A percentile compares a stretch with the other conserved stretches of the same genome.
These are phyloP conservation scores for Casuarina glauca DNA, from an alignment of 306 rosid genomes.

Conservation along the genomic window DNA sequence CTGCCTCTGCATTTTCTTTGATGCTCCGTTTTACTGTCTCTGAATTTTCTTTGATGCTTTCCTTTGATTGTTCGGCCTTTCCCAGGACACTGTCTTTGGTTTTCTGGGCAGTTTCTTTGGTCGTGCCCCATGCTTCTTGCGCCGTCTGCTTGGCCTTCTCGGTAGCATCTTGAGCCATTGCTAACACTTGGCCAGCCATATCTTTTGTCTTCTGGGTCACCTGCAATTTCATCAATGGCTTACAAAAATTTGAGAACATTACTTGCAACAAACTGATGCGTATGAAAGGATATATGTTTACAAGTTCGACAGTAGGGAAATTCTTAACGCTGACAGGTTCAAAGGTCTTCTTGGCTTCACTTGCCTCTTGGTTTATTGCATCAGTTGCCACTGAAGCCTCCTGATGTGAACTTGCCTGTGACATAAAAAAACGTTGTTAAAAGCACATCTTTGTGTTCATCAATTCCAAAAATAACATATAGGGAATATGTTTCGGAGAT, in stretches of 20 bases:
- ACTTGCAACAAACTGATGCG: not conserved
- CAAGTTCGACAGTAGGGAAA: constrained; percentile 43
- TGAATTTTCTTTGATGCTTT: constrained; percentile 49
- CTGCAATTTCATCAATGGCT: constrained; percentile 30
- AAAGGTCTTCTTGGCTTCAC: constrained; percentile 33
- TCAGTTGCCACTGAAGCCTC: constrained; percentile 38
- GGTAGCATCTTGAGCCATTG: constrained; percentile 48
- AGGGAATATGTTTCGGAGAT: no score
- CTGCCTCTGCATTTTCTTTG: constrained; percentile 50
- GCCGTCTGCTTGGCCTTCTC: constrained; percentile 67
- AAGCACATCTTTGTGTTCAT: constrained; percentile 5
- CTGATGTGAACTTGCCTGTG: constrained; percentile 37
- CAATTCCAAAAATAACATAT: not conserved
- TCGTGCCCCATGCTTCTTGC: constrained; percentile 68
- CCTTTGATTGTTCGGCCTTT: constrained; percentile 53
- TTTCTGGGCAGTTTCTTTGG: constrained; percentile 59
- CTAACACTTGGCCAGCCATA: constrained; percentile 34
- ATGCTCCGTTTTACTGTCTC: constrained; percentile 44
- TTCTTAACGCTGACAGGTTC: constrained; percentile 51
- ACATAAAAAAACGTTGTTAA: constrained; percentile 19
- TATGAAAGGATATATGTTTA: constrained; percentile 5
- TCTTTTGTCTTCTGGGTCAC: constrained; percentile 41
- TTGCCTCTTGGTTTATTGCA: constrained; percentile 38
- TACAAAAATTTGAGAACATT: not conserved
- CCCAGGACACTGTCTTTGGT: constrained; percentile 47